Base-by-base conservation (phyloP, 73 alveolate species). In the Diophrys appendiculata region DNA sequence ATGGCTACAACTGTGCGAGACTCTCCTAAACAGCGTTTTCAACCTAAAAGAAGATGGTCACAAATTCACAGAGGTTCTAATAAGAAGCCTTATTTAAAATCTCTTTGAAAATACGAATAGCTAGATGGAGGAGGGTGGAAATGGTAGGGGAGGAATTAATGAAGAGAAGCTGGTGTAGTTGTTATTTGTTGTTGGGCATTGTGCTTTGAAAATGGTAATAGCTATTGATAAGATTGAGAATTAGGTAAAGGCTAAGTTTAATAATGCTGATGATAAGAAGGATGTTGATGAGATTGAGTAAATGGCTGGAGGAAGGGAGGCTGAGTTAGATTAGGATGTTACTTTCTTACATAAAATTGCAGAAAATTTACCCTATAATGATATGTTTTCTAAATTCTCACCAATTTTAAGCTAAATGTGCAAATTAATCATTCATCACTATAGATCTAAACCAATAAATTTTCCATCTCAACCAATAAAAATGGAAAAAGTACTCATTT, bases 221-320 rank as follows among this genome's bases (percentile, higher is more conserved):
- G 91, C 72, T 89, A 91, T 97, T 24, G 99, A 95, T 69, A 91
- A 87, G n/a, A n/a, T n/a, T n/a, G n/a, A n/a, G n/a, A n/a, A n/a
- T n/a, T n/a, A n/a, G n/a, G n/a, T n/a, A n/a, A n/a, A n/a, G n/a
- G n/a, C n/a, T n/a, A n/a, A n/a, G n/a, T n/a, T n/a, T n/a, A n/a
- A n/a, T n/a, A n/a, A n/a, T n/a, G 86, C 52, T n/a, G 29, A 72
- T 60, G 87, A 80, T 0, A 77, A 88, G 70, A 89, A 86, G 43
- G 88, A 83, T 25, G 84, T 81, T 53, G 87, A 84, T 27, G 97
- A 92, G 43, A 56, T 90, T 28, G 97, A 92, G 73, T 76, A 92
- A 75, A 95, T 95, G 33, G 95, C 85, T 23, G 99, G 99, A n/a
- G 99, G 99, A n/a, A 88, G 88, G 64, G 99, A 94, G 56, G 98